phyloP scores from a whole-genome alignment of 2,329 filamentous ascomycete genomes.

The Diaporthe sp. region DNA sequence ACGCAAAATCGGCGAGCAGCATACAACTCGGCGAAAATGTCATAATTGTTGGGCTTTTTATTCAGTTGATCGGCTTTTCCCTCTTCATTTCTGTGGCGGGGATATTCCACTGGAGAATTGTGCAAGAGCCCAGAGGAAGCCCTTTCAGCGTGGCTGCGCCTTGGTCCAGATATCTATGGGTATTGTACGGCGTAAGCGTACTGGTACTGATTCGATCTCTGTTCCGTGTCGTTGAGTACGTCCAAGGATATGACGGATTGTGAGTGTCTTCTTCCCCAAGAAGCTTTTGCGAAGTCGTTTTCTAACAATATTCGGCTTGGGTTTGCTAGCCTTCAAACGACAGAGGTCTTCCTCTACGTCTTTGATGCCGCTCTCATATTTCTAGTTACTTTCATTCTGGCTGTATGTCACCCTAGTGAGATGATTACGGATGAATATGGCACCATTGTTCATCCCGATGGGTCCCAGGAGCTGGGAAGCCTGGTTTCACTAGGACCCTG shows the following conservation, averaged over 20 bases:
- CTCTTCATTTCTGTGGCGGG: neutral
- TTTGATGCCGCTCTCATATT: neutral
- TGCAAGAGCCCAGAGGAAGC: neutral
- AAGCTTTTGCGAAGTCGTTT: neutral
- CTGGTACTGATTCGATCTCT: neutral
- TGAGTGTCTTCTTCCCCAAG: neutral
- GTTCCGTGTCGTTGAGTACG: neutral
- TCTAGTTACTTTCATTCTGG: neutral
- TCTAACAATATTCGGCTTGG: neutral
- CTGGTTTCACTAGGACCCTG: neutral
- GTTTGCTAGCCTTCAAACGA: neutral
- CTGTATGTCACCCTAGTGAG: constrained; percentile 5
- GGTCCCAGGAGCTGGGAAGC: neutral
- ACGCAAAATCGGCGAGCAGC: neutral
- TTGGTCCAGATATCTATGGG: neutral
- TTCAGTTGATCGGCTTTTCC: neutral
- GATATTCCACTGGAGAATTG: neutral
- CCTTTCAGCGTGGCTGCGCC: neutral
- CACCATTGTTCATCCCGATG: neutral
- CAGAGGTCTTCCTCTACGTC: neutral
- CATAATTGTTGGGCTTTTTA: neutral
- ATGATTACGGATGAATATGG: neutral
- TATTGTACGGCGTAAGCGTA: neutral
- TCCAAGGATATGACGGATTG: neutral
- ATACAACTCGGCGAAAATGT: neutral